A percentile compares a stretch with the other conserved stretches of the same genome.
Evolutionary conservation across 768 basidiomycete genomes (phyloP).

Genomic region (Tricholoma terreum): DNA sequence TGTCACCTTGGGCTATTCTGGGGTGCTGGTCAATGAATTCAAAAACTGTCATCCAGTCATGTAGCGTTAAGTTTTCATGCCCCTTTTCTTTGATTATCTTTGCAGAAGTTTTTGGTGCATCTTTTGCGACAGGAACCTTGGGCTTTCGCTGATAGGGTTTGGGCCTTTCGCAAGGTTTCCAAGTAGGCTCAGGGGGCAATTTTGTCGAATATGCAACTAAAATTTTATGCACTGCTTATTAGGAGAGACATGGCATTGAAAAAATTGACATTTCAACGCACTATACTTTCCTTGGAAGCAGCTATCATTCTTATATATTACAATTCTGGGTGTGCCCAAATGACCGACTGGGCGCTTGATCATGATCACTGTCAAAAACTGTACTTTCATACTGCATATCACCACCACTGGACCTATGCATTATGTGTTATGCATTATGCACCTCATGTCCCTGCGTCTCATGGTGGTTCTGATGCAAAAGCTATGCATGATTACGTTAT

Average conservation of each 20-base stretch:
- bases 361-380: neutral
- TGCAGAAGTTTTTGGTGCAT: neutral
- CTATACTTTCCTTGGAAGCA: too few species aligned
- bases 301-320: too few species aligned
- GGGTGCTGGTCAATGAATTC: neutral
- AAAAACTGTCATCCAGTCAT: constrained; percentile 1
- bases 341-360: neutral
- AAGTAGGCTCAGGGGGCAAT: neutral
- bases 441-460: too few species aligned
- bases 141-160: neutral
- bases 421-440: too few species aligned
- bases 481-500: too few species aligned
- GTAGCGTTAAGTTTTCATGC: neutral
- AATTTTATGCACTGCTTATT: neutral
- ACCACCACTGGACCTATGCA: neutral
- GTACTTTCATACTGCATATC: neutral
- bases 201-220: neutral
- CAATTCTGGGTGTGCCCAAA: too few species aligned
- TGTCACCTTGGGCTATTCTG: constrained; percentile 12
- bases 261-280: too few species aligned
- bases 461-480: too few species aligned
- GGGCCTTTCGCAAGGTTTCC: neutral
- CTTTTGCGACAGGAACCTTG: neutral
- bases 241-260: neutral
- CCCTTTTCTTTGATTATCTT: neutral